Conservation (phyloP, 305 asterid genomes). For the Nicotiana rustica region DNA sequence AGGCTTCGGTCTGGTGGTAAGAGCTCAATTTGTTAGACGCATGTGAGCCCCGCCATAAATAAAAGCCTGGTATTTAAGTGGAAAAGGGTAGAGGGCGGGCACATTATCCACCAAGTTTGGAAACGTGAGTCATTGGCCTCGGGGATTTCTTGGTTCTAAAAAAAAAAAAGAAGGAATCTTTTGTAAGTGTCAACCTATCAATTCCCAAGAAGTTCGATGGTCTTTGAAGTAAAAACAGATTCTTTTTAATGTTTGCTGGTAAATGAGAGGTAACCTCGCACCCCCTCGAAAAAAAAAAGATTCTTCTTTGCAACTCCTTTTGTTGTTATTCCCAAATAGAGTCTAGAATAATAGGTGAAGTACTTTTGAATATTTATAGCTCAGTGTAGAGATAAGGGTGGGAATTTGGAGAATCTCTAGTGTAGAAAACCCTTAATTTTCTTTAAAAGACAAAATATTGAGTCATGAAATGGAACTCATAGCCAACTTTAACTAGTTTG, state of each 20-base stretch:
- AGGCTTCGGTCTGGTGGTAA: no score
- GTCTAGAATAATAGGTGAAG: neutral
- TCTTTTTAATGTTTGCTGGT: neutral
- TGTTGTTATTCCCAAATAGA: neutral
- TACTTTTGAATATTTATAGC: neutral
- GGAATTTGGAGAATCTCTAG: neutral
- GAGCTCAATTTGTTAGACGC: no score
- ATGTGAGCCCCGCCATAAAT: no score
- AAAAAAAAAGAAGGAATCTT: no score
- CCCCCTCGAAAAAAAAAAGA: neutral
- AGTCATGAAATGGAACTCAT: neutral
- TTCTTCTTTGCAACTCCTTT: neutral
- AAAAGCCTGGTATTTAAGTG: no score
- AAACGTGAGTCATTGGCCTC: no score
- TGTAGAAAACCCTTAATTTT: neutral
- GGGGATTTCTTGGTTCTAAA: no score
- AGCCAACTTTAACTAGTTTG: neutral
- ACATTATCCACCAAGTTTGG: no score
- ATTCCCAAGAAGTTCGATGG: neutral
- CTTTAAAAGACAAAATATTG: neutral
- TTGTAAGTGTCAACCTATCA: neutral
- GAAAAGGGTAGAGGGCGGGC: no score
- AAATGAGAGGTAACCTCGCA: neutral
- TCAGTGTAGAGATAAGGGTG: neutral
- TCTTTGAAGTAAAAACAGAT: neutral